Percentiles rank a stretch among this genome's conserved stretches.
Conservation (phyloP, 371 early-diverging fungal species). For the Mortierella sp. region DNA sequence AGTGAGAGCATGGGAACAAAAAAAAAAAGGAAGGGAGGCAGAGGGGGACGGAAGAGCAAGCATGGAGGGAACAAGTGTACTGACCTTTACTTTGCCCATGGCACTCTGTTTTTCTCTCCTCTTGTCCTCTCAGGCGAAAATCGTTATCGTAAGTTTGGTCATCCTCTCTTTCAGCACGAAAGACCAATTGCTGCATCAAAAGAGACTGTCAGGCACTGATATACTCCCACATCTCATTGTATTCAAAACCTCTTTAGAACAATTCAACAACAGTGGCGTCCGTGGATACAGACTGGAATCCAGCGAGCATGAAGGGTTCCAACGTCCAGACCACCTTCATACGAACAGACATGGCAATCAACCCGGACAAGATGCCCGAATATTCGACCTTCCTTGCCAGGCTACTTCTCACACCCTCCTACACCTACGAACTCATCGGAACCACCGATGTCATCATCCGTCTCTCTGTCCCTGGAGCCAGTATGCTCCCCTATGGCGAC, state of each 20-base stretch:
- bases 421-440: constrained; percentile 3
- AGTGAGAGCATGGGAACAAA: no score
- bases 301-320: constrained; percentile 4
- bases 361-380: background rate
- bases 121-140: background rate
- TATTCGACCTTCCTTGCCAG: background rate
- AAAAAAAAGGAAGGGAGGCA: background rate
- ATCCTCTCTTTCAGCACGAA: background rate
- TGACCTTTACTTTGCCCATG: background rate
- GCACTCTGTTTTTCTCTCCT: background rate
- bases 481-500: background rate
- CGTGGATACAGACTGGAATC: background rate
- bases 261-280: background rate
- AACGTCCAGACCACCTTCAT: background rate
- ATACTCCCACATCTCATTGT: background rate
- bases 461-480: background rate
- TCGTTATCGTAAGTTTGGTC: background rate
- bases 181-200: background rate
- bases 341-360: background rate
- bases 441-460: background rate
- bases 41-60: background rate
- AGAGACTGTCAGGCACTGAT: background rate
- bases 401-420: background rate
- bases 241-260: background rate
- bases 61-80: background rate